Percentiles rank a stretch among this genome's conserved stretches.
Conservation (phyloP, 257 asterid genomes). For the Catharanthus roseus region DNA sequence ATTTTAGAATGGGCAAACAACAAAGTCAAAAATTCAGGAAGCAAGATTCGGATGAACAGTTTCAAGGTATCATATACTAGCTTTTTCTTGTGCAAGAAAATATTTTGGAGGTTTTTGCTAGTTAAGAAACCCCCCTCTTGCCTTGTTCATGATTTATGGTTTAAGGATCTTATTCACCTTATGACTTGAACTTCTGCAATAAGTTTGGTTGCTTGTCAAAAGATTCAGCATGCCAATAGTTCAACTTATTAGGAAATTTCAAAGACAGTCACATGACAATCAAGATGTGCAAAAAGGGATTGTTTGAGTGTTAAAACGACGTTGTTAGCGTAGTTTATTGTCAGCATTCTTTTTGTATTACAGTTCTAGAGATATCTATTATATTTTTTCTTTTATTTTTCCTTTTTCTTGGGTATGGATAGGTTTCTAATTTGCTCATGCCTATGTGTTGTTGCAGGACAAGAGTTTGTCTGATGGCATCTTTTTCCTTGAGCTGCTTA, state of each 20-base stretch:
- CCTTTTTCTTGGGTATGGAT: background rate
- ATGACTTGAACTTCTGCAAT: background rate
- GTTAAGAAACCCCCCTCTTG: background rate
- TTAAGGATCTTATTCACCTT: background rate
- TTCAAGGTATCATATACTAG: constrained; percentile 45
- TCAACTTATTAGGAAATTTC: background rate
- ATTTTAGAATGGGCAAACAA: constrained; percentile 88
- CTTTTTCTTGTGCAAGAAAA: background rate
- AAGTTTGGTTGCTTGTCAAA: background rate
- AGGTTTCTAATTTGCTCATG: background rate
- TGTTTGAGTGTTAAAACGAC: background rate
- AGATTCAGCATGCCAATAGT: background rate
- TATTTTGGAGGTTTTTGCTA: background rate
- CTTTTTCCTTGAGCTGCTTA: constrained; percentile 91
- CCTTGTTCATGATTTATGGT: background rate
- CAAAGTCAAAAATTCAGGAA: constrained; percentile 65
- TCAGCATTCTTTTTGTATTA: background rate
- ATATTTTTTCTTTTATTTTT: background rate
- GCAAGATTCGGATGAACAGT: constrained; percentile 63
- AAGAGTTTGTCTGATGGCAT: constrained; percentile 74
- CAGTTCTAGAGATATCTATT: background rate
- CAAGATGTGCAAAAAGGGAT: background rate
- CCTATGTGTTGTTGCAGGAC: constrained; percentile 48
- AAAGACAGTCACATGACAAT: background rate
- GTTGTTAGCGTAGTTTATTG: background rate